Base-by-base conservation (phyloP, 1,139 yeast genomes). In the Scheffersomyces parashehatae region DNA sequence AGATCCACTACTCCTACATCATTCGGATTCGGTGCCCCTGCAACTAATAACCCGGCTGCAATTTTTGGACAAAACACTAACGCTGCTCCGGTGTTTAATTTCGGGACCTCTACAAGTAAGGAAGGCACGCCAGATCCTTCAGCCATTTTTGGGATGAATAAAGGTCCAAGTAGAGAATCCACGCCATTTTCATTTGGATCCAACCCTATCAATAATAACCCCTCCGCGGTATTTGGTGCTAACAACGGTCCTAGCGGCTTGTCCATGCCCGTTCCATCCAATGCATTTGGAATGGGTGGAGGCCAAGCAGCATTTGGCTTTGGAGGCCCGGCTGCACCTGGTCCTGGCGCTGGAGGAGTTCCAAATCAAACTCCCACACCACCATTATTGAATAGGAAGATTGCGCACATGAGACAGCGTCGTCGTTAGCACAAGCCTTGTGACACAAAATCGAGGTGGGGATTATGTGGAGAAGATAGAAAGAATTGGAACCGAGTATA, bases 91-190 rank as follows among this genome's bases (percentile, higher is more conserved):
- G 36, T 16, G 12, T 52, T 50, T 29, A 42, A 38, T 26, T 50
- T 49, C 28, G 44, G 43, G n/a, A 38, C 39, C 11, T 15, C 35
- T n/a, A 15, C 36, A 41, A 55, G 62, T 15, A 60, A 60, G 11
- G 66, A 60, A 40, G 50, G 55, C 3, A 62, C 68, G 1, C 68
- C 69, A 2, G 66, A 64, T 45, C 68, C 69, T 11, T 58, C 67
- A 1, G 42, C 56, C 15, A 54, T 64, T 28, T 62, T 61, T 46
- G 55, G 53, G 3, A 45, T 45, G 29, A 32, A 28, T 12, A 38
- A 33, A 8, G 14, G 37, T 15, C 30, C 20, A 20, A 35, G 38
- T 16, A n/a, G 24, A 35, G 38, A 35, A 26, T 14, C 29, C 3
- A 35, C 38, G n/a, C 38, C 38, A 10, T 37, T 30, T 20, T 28